Conservation (phyloP, 2,329 filamentous ascomycete species). For the Aspergillus ochraceus region DNA sequence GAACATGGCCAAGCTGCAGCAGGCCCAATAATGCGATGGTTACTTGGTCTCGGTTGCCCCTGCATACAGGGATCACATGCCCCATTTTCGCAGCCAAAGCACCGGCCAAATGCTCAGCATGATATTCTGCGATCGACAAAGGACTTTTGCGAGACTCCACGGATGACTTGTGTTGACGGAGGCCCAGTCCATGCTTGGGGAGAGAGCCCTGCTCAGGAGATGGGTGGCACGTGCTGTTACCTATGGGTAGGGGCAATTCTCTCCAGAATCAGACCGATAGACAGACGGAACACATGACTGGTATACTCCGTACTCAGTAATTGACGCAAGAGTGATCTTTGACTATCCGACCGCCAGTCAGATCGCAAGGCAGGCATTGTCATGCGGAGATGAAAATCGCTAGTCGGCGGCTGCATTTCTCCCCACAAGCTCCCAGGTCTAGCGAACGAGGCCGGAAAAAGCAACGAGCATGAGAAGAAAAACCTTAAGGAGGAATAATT, state of each 20-base stretch:
- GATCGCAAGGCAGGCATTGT: constrained; percentile 1
- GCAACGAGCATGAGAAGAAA: constrained; percentile 5
- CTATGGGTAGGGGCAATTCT: neutral
- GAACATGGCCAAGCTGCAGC: constrained; percentile 7
- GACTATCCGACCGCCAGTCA: constrained; percentile 2
- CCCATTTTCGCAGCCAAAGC: neutral
- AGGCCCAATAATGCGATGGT: neutral
- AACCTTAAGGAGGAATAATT: constrained; percentile 4
- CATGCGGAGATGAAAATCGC: constrained; percentile 16
- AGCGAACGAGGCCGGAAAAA: constrained; percentile 8
- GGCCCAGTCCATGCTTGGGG: neutral
- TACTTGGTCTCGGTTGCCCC: constrained; percentile 2
- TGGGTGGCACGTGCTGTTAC: too few relatives aligned
- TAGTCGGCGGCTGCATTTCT: constrained; percentile 13
- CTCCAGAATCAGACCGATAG: neutral
- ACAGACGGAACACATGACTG: neutral
- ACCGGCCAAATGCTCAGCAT: neutral
- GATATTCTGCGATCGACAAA: neutral
- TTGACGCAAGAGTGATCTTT: neutral
- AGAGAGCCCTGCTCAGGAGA: neutral
- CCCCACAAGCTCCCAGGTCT: constrained; percentile 8
- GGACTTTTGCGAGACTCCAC: neutral
- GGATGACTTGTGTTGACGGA: neutral
- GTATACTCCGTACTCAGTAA: neutral
- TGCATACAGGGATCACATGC: constrained; percentile 17